Evolutionary conservation across 2,329 filamentous ascomycete genomes (phyloP).

Genomic region (Diaporthe humulicola): DNA sequence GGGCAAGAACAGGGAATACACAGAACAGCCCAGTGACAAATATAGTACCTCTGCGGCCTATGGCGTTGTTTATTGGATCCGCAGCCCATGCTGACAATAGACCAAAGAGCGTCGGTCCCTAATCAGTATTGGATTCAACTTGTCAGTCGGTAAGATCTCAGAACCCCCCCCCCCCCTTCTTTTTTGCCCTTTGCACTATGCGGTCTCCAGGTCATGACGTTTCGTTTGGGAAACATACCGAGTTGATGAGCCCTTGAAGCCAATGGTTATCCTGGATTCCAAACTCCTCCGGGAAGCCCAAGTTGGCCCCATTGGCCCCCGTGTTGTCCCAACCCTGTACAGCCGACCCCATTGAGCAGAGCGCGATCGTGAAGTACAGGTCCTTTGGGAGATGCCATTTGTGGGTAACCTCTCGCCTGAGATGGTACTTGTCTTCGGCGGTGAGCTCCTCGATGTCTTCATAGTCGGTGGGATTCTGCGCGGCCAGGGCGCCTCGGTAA

Average conservation of each 20-base stretch:
- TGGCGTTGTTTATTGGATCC: constrained; percentile 63
- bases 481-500: constrained; percentile 78
- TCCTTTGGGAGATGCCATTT: constrained; percentile 75
- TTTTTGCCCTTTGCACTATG: not conserved
- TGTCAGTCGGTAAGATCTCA: not conserved
- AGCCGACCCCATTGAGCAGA: constrained; percentile 68
- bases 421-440: constrained; percentile 46
- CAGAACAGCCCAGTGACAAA: constrained; percentile 70
- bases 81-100: constrained; percentile 74
- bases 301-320: constrained; percentile 58
- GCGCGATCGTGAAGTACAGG: constrained; percentile 74
- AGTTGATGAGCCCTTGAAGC: constrained; percentile 75
- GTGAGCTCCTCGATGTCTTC: constrained; percentile 73
- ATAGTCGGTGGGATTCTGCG: constrained; percentile 75
- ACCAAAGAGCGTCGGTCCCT: constrained; percentile 43
- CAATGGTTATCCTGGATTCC: constrained; percentile 58
- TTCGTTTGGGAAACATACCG: too few relatives aligned
- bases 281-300: constrained; percentile 69
- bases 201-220: not conserved
- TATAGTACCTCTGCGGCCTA: constrained; percentile 63
- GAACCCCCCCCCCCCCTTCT: not conserved
- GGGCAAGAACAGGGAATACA: constrained; percentile 67
- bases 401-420: constrained; percentile 74
- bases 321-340: constrained; percentile 62
- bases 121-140: not conserved